phyloP scores from a whole-genome alignment of 2,329 filamentous ascomycete species.

The Rhynchosporium graminicola region DNA sequence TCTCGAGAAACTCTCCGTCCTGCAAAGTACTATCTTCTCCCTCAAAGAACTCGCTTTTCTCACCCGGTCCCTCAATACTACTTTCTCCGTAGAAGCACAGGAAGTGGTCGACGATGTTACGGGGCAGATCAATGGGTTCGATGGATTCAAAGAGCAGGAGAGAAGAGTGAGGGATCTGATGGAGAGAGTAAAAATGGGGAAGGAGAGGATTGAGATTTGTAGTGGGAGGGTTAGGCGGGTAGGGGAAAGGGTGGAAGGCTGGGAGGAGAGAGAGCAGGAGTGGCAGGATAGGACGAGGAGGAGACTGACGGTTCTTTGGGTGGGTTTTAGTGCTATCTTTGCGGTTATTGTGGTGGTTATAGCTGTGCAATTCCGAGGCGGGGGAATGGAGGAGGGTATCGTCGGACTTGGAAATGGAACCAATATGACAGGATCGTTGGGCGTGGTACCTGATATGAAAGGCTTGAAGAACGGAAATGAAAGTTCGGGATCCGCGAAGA shows the following conservation, averaged over 20 bases:
- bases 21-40: constrained; percentile 64
- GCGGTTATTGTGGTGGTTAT: constrained; percentile 51
- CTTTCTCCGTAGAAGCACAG: constrained; percentile 61
- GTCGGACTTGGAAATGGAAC: constrained; percentile 15
- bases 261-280: constrained; percentile 66
- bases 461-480: constrained; percentile 26
- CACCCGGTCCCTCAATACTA: constrained; percentile 57
- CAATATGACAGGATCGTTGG: constrained; percentile 27
- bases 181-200: constrained; percentile 59
- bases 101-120: constrained; percentile 61
- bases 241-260: constrained; percentile 62
- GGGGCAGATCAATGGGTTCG: constrained; percentile 54
- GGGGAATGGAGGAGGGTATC: constrained; percentile 7
- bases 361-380: constrained; percentile 38
- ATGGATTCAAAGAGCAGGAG: constrained; percentile 66
- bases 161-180: constrained; percentile 62
- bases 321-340: constrained; percentile 55
- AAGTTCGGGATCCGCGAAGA: constrained; percentile 19
- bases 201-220: constrained; percentile 59
- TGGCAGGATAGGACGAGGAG: constrained; percentile 68
- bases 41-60: constrained; percentile 67
- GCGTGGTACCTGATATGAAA: constrained; percentile 29
- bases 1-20: constrained; percentile 64
- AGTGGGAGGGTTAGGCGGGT: constrained; percentile 66
- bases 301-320: constrained; percentile 64